These are phyloP conservation scores for Schizosaccharomyces japonicus DNA, from an alignment of 805 yeast genomes.

Conservation along the genomic window DNA sequence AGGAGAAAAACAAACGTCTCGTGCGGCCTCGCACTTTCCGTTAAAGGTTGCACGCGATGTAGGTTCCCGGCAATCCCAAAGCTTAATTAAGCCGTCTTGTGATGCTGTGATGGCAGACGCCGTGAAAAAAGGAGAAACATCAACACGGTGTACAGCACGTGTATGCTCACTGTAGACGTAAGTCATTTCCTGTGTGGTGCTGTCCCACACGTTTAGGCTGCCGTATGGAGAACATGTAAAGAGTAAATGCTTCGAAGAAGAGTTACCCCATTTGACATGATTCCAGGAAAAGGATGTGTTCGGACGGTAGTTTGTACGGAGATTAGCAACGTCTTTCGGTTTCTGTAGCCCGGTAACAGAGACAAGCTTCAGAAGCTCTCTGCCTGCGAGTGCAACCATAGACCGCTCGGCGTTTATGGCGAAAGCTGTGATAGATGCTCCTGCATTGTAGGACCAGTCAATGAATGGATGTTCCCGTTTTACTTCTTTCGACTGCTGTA, in stretches of 20 bases:
- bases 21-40: conserved; percentile 47
- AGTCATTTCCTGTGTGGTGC: neutral
- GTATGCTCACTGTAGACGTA: conserved; percentile 17
- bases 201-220: conserved; percentile 1
- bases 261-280: conserved; percentile 5
- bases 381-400: conserved; percentile 3
- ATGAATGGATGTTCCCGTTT: too few species aligned
- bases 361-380: conserved; percentile 2
- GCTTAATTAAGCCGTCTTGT: conserved; percentile 45
- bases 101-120: conserved; percentile 49
- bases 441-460: neutral
- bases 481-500: neutral
- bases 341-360: neutral
- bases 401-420: neutral
- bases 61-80: conserved; percentile 63
- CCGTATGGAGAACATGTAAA: conserved; percentile 1
- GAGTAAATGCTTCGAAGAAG: conserved; percentile 5
- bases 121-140: conserved; percentile 42
- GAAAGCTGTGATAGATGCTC: neutral
- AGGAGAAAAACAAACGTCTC: conserved; percentile 33
- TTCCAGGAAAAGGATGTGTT: neutral
- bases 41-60: conserved; percentile 28
- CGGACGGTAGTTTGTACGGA: neutral
- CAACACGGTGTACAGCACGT: conserved; percentile 30
- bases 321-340: neutral